A percentile compares a stretch with the other conserved stretches of the same genome.
phyloP scores from a whole-genome alignment of 306 rosid genomes.

The Gastrolobium villosum region DNA sequence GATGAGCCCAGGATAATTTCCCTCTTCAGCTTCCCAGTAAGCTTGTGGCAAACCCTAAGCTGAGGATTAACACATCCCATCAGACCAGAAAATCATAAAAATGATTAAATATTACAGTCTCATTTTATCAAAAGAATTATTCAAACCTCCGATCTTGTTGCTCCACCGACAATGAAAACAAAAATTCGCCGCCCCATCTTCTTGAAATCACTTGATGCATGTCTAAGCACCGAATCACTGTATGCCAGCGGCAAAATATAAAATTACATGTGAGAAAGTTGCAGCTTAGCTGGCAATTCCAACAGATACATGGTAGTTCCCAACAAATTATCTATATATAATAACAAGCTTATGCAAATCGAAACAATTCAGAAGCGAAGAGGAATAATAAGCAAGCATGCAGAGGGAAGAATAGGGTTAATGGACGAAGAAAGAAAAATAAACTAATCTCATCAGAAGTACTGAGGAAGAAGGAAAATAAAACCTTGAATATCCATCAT shows the following conservation, averaged over 20 bases:
- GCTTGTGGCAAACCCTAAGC: slow-evolving; percentile 98
- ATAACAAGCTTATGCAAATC: slow-evolving; percentile 30
- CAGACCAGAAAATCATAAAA: slow-evolving; percentile 5
- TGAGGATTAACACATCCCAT: slow-evolving; percentile 53
- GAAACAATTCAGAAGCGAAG: background rate
- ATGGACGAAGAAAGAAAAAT: slow-evolving; percentile 18
- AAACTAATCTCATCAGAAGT: slow-evolving; percentile 26
- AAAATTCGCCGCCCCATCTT: slow-evolving; percentile 91
- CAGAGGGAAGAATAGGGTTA: slow-evolving; percentile 14
- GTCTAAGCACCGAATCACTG: slow-evolving; percentile 89
- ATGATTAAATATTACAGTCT: slow-evolving; percentile 16
- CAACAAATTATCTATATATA: slow-evolving; percentile 7
- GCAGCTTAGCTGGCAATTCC: background rate
- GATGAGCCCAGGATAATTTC: slow-evolving; percentile 94
- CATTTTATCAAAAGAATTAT: background rate
- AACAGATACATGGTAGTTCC: slow-evolving; percentile 29
- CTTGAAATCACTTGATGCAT: slow-evolving; percentile 88
- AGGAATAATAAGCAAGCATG: background rate
- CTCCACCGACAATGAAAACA: slow-evolving; percentile 94
- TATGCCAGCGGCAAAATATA: slow-evolving; percentile 40
- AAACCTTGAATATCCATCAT: slow-evolving; percentile 97
- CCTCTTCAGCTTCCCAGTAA: slow-evolving; percentile 79
- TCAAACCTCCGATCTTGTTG: slow-evolving; percentile 95
- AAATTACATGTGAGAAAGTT: slow-evolving; percentile 26
- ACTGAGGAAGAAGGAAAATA: slow-evolving; percentile 12